Base-by-base conservation (phyloP, 139 green algal species). In the Auxenochlorella pyrenoidosa region DNA sequence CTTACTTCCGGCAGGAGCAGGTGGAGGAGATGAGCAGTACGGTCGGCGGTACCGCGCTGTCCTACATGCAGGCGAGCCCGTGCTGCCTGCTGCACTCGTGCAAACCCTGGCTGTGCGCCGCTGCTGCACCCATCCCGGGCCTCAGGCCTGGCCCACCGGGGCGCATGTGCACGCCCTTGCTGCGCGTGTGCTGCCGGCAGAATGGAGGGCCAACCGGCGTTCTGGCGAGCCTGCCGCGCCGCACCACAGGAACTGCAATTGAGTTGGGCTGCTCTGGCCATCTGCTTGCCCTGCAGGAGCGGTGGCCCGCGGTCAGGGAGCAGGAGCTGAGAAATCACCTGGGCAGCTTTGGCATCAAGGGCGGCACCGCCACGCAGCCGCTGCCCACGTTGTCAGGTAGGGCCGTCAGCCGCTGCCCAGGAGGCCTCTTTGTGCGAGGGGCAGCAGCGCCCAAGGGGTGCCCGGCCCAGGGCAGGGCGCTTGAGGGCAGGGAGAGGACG, bases 351-450 rank as follows among this genome's bases (percentile, higher is more conserved):
- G 97, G 97, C 26, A 83, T 99, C 22, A 92, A 85, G 38, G 95
- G 93, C 22, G 91, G 94, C 32, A 91, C 98, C 28, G 97, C 96
- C 22, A 90, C 95, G 83, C 96, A 99, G 92, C 87, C 97, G 30
- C 97, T 99, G 88, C 96, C 97, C 89, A 97, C 95, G 16, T 93
- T 99, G 3, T 96, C 91, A 3, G 97, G 97, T 36, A 95, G 38
- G 75, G 68, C 30, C 68, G 6, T 43, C 30, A 40, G n/a, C n/a
- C n/a, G n/a, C n/a, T n/a, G n/a, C n/a, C n/a, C n/a, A n/a, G n/a
- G n/a, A n/a, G n/a, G n/a, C n/a, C n/a, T n/a, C n/a, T n/a, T n/a
- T n/a, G n/a, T n/a, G n/a, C n/a, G n/a, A n/a, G n/a, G n/a, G n/a
- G n/a, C n/a, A n/a, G n/a, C n/a, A n/a, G n/a, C n/a, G n/a, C n/a